Evolutionary conservation across 2,329 filamentous ascomycete species (phyloP).

Genomic region (Pyrenophora teres): DNA sequence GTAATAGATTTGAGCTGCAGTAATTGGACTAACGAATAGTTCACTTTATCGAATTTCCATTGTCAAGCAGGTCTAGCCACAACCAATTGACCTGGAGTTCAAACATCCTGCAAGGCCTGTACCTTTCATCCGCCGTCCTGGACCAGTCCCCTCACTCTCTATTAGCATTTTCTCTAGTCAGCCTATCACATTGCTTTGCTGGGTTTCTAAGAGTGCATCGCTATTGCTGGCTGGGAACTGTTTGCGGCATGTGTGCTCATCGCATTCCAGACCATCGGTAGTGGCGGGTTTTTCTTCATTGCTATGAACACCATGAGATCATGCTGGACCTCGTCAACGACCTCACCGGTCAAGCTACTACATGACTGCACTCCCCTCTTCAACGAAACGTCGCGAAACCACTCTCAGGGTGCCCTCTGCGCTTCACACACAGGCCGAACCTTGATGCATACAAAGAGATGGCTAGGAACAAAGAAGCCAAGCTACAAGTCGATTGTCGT

Average conservation of each 20-base stretch:
- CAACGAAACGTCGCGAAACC: neutral
- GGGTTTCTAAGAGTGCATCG: slow-evolving; percentile 9
- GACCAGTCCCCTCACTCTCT: slow-evolving; percentile 9
- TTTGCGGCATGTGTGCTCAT: slow-evolving; percentile 30
- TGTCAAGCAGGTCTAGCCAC: neutral
- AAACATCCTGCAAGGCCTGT: neutral
- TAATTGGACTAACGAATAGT: too few relatives aligned
- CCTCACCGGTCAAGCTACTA: neutral
- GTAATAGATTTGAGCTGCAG: too few relatives aligned
- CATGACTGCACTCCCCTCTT: neutral
- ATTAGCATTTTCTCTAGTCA: neutral
- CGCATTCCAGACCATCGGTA: slow-evolving; percentile 22
- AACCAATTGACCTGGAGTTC: neutral
- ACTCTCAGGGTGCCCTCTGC: neutral
- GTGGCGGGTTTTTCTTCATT: slow-evolving; percentile 13
- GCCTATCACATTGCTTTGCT: slow-evolving; percentile 3
- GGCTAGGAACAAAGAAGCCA: slow-evolving; percentile 11
- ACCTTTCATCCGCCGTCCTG: slow-evolving; percentile 27
- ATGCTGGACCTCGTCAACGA: neutral
- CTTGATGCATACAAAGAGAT: slow-evolving; percentile 6
- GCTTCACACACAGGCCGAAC: neutral
- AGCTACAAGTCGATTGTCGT: slow-evolving; percentile 15
- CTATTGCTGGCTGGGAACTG: slow-evolving; percentile 21
- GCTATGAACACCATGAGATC: slow-evolving; percentile 5
- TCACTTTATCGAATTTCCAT: too few relatives aligned